Conservation (phyloP, 73 alveolate genomes). For the Paramecium sonneborni region DNA sequence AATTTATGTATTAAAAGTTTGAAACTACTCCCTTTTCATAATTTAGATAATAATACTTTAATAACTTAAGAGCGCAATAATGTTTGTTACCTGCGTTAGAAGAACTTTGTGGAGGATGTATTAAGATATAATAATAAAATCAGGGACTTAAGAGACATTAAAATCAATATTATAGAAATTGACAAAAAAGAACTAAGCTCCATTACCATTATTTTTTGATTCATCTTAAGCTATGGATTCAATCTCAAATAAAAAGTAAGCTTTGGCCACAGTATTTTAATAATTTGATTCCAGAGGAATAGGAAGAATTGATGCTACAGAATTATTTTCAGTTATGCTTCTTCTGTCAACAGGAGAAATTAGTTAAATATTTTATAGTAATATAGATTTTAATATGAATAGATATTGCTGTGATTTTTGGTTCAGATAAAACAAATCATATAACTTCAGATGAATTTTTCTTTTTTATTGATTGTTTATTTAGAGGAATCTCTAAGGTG, state of each 20-base stretch:
- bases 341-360: conserved; percentile 38
- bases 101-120: conserved; percentile 59
- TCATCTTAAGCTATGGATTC: conserved; percentile 42
- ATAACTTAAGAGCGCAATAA: not conserved
- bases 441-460: conserved; percentile 44
- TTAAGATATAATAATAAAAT: not conserved
- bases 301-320: conserved; percentile 58
- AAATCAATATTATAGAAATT: conserved; percentile 23
- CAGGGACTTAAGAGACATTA: conserved; percentile 51
- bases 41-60: conserved; percentile 24
- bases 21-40: not conserved
- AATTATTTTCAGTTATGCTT: conserved; percentile 31
- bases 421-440: conserved; percentile 33
- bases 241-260: conserved; percentile 20
- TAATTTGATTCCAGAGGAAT: conserved; percentile 53
- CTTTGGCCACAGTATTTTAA: conserved; percentile 3
- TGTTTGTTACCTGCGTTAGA: conserved; percentile 10
- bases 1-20: conserved; percentile 26
- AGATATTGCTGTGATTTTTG: conserved; percentile 40
- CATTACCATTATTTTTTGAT: conserved; percentile 45
- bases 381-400: not conserved
- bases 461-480: conserved; percentile 37
- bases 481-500: conserved; percentile 51
- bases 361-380: conserved; percentile 47
- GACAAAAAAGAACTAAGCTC: conserved; percentile 52